Conservation (phyloP, 805 yeast species). For the Candida alai region DNA sequence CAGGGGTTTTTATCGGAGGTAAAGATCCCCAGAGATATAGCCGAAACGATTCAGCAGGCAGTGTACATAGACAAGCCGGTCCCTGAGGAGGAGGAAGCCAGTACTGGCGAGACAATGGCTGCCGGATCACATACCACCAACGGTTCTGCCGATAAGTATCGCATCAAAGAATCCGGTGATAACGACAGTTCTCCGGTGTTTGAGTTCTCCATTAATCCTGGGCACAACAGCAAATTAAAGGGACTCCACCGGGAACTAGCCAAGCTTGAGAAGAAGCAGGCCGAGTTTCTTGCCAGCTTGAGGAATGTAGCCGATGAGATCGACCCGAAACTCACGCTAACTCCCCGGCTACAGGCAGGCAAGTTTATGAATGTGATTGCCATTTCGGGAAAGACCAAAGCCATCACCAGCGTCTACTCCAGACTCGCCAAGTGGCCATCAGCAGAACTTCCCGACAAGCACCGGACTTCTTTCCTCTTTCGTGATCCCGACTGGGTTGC, state of each 20-base stretch:
- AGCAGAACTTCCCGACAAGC: no score
- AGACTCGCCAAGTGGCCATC: conserved; percentile 40
- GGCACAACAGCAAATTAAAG: conserved; percentile 27
- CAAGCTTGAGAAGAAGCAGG: conserved; percentile 22
- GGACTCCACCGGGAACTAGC: conserved; percentile 32
- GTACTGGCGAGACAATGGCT: conserved; percentile 4
- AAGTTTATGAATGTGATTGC: conserved; percentile 43
- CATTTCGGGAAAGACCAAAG: conserved; percentile 38
- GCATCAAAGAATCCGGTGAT: conserved; percentile 7
- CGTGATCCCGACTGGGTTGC: conserved; percentile 50
- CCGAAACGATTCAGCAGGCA: conserved; percentile 34
- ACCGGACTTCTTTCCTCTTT: conserved; percentile 44
- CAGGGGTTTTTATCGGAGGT: conserved; percentile 22
- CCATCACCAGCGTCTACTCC: conserved; percentile 26
- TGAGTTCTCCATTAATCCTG: conserved; percentile 30
- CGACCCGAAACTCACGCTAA: conserved; percentile 28
- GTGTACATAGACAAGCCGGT: conserved; percentile 3
- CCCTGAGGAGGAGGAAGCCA: conserved; percentile 1
- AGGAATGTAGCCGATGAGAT: conserved; percentile 16
- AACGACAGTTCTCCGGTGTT: conserved; percentile 10
- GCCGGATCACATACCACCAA: conserved; percentile 18
- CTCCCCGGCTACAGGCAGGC: conserved; percentile 26
- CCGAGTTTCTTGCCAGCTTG: conserved; percentile 17
- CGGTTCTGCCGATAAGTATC: conserved; percentile 18
- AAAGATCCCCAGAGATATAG: conserved; percentile 36